A percentile compares a stretch with the other conserved stretches of the same genome.
These are phyloP conservation scores for Trichoderma virens DNA, from an alignment of 495 filamentous ascomycete species.

Conservation along the genomic window DNA sequence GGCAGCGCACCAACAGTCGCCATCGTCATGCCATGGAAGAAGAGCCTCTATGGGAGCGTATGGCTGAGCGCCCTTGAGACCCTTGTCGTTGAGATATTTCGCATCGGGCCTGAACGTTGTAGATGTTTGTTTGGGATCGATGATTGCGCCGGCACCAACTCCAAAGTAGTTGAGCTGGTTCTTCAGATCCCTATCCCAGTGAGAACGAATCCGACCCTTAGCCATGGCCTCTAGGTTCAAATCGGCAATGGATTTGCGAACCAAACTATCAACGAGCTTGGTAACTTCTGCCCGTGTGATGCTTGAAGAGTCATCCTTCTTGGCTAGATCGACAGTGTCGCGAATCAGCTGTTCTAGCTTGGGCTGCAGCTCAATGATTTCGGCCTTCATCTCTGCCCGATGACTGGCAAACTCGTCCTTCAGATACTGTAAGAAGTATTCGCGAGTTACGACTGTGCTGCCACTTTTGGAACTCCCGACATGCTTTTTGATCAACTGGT, in stretches of 20 bases:
- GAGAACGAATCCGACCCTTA: conserved; percentile 19
- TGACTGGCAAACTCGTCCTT: conserved; percentile 14
- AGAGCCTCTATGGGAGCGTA: conserved; percentile 33
- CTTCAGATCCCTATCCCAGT: conserved; percentile 22
- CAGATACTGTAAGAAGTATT: conserved; percentile 22
- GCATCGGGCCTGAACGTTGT: conserved; percentile 16
- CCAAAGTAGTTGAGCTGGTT: conserved; percentile 36
- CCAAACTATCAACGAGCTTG: conserved; percentile 23
- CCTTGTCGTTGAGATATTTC: conserved; percentile 17
- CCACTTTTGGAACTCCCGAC: not conserved
- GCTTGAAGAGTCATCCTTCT: conserved; percentile 8
- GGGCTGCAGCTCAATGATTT: conserved; percentile 16
- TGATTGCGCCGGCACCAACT: conserved; percentile 26
- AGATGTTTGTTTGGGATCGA: conserved; percentile 25
- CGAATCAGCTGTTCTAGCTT: conserved; percentile 14
- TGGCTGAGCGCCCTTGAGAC: conserved; percentile 19
- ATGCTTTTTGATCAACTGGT: conserved; percentile 10
- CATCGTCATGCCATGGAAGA: conserved; percentile 49
- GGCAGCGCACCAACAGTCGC: conserved; percentile 61
- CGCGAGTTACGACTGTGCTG: conserved; percentile 14
- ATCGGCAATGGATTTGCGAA: conserved; percentile 26
- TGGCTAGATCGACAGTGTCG: conserved; percentile 12
- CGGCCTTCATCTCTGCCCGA: conserved; percentile 17
- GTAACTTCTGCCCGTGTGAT: conserved; percentile 27
- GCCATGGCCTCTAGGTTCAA: conserved; percentile 29